phyloP scores from a whole-genome alignment of 2,329 filamentous ascomycete species.

The Penicillium brasilianum region DNA sequence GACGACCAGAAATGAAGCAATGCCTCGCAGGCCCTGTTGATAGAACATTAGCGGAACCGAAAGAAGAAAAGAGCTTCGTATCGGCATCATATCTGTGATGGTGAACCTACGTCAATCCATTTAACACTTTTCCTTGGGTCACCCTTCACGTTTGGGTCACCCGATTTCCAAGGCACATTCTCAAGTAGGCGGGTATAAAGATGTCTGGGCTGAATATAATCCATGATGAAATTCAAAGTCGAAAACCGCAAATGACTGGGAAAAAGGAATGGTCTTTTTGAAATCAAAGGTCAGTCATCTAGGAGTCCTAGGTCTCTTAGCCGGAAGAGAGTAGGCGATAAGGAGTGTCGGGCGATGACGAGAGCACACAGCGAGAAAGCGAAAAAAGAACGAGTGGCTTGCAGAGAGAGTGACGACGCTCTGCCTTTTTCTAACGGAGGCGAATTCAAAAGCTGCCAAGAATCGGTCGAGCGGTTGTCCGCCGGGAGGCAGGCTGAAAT shows the following conservation, averaged over 20 bases:
- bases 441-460: conserved; percentile 14
- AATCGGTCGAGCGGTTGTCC: conserved; percentile 4
- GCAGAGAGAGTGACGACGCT: not conserved
- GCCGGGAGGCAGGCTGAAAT: conserved; percentile 11
- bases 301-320: conserved; percentile 14
- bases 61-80: not conserved
- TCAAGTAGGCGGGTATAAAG: conserved; percentile 29
- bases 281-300: conserved; percentile 16
- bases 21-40: conserved; percentile 56
- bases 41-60: not conserved
- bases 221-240: conserved; percentile 20
- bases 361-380: not conserved
- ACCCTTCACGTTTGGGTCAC: conserved; percentile 22
- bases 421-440: conserved; percentile 7
- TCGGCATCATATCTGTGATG: not conserved
- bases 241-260: conserved; percentile 6
- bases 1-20: conserved; percentile 60
- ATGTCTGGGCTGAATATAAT: conserved; percentile 26
- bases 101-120: conserved; percentile 23
- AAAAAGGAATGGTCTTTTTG: not conserved
- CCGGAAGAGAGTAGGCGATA: conserved; percentile 16
- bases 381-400: conserved; percentile 15
- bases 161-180: conserved; percentile 31
- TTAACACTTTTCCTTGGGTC: conserved; percentile 27
- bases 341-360: conserved; percentile 14